These are phyloP conservation scores for Beauveria pseudobassiana DNA, from an alignment of 2,329 filamentous ascomycete species.

Conservation along the genomic window DNA sequence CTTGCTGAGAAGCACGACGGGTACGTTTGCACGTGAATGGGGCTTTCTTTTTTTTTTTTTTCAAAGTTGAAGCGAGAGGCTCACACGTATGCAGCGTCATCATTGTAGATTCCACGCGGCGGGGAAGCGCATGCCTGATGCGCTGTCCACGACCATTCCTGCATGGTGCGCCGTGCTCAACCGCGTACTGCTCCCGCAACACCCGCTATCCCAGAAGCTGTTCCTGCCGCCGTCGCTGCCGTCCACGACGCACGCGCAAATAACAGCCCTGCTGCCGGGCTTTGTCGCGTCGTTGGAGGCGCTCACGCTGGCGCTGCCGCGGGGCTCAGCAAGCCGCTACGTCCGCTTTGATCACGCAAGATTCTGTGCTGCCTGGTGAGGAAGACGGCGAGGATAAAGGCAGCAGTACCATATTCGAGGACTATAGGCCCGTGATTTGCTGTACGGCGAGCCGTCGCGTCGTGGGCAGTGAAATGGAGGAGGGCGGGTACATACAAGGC, in stretches of 20 bases:
- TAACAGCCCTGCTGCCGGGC: conserved; percentile 50
- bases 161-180: conserved; percentile 92
- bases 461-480: conserved; percentile 54
- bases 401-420: conserved; percentile 36
- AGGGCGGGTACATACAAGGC: conserved; percentile 76
- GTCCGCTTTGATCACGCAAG: conserved; percentile 71
- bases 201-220: conserved; percentile 42
- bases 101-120: conserved; percentile 85
- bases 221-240: conserved; percentile 67
- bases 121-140: conserved; percentile 92
- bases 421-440: conserved; percentile 68
- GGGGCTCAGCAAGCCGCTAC: conserved; percentile 61
- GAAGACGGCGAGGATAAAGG: conserved; percentile 14
- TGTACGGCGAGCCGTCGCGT: conserved; percentile 77
- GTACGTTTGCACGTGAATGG: conserved; percentile 31
- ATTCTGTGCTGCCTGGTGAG: conserved; percentile 39
- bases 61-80: not conserved
- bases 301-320: conserved; percentile 51
- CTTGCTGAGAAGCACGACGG: conserved; percentile 61
- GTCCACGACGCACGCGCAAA: conserved; percentile 68
- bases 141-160: conserved; percentile 85
- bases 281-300: conserved; percentile 45
- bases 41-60: no score
- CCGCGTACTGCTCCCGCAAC: conserved; percentile 61
- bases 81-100: conserved; percentile 47